Evolutionary conservation across 176 grass and related monocot genomes (phyloP), one percentile per base, ranked within the genome.

Genomic region (Neostapfia colusana): DNA sequence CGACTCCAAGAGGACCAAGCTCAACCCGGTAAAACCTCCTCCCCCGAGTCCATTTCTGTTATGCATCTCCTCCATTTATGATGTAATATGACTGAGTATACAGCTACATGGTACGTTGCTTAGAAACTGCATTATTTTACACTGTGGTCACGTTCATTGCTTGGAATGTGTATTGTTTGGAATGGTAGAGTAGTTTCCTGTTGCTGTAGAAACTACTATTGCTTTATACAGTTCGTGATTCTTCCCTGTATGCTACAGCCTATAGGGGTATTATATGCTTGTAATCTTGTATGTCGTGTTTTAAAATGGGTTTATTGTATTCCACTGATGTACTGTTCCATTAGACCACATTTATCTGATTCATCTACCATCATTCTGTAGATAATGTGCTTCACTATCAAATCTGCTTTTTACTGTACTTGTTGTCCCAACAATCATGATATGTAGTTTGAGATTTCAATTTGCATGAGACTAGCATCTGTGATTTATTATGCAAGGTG

Each of bases 1-100:
- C 16, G 81, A 70, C 27, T 84, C 82, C 63, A 88, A 88, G 81
- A 84, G 86, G 71, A 84, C 54, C 53, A 77, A 77, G 49, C 76
- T 88, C 20, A 42, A 55, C 28, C 18, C 73, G 86, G 86, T 88
- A 80, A 50, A 39, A 39, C 4, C 7, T 5, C 17, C 11, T 57
- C n/a, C 6, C 3, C 20, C 2, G 23, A 21, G 2, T 53, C 18
- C 18, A 20, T 20, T n/a, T 20, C 7, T n/a, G 6, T 8, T n/a
- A n/a, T 53, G 50, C n/a, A 53, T n/a, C 13, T 11, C 5, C 28
- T 44, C 12, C 25, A 60, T 45, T 20, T 35, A 3, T 72, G 6
- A 15, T 48, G 16, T 13, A 16, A 39, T 73, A 1, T 38, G 2
- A 21, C 36, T 53, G 64, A 17, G 15, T 20, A 42, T 42, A 8